A percentile compares a stretch with the other conserved stretches of the same genome.
Conservation (phyloP, 257 asterid genomes). For the Gentiana straminea region DNA sequence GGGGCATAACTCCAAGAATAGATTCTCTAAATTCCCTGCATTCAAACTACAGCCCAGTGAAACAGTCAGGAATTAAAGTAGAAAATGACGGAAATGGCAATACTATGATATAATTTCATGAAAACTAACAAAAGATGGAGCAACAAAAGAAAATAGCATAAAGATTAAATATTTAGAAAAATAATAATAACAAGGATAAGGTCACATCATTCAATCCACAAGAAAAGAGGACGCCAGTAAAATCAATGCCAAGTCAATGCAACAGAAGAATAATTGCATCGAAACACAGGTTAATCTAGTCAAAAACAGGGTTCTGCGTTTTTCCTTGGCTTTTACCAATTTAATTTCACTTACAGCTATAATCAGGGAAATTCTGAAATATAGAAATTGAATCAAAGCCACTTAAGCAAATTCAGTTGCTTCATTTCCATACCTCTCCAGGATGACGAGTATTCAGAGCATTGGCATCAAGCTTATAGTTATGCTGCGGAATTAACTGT, state of each 20-base stretch:
- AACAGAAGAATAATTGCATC: no score
- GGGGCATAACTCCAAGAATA: constrained; percentile 94
- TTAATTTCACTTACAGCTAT: background rate
- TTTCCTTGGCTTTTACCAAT: background rate
- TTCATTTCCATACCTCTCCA: constrained; percentile 62
- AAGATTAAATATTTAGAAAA: background rate
- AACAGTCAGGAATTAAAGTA: constrained; percentile 3
- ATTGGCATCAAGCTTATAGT: constrained; percentile 87
- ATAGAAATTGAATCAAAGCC: background rate
- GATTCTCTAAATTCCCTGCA: constrained; percentile 99
- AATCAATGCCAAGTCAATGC: no score
- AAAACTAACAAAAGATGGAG: background rate
- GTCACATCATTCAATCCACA: no score
- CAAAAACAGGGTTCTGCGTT: no score
- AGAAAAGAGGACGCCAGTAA: no score
- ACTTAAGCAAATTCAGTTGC: background rate
- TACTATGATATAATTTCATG: no score
- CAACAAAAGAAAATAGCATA: background rate
- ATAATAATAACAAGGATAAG: background rate
- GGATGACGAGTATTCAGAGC: constrained; percentile 86
- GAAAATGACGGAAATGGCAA: no score
- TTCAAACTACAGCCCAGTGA: constrained; percentile 57
- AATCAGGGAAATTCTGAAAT: background rate
- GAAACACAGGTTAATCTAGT: no score
- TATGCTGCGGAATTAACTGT: constrained; percentile 86